A percentile compares a stretch with the other conserved stretches of the same genome.
Conservation (phyloP, 1,284 basidiomycete species). For the Trichosporon faecale region DNA sequence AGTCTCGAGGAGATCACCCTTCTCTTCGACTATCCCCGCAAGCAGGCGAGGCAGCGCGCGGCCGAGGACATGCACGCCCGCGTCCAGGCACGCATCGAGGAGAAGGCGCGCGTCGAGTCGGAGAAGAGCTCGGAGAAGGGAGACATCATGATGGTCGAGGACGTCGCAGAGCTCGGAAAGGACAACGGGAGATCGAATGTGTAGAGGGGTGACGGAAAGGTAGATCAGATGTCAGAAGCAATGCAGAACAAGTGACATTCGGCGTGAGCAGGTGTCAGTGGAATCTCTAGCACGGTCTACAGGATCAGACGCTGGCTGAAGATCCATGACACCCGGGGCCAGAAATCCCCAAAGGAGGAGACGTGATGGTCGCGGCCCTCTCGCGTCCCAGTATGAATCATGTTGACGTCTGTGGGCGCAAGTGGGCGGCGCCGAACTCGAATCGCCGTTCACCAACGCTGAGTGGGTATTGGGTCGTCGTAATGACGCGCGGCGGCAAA, state of each 20-base stretch:
- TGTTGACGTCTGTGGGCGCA: too few species aligned
- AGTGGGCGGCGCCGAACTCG: too few species aligned
- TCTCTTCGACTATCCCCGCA: slow-evolving; percentile 21
- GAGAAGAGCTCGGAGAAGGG: slow-evolving; percentile 1
- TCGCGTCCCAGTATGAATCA: too few species aligned
- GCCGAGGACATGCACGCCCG: slow-evolving; percentile 18
- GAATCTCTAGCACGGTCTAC: too few species aligned
- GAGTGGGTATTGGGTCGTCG: too few species aligned
- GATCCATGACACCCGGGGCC: too few species aligned
- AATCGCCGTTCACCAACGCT: too few species aligned
- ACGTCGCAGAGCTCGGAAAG: not conserved
- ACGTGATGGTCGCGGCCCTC: too few species aligned
- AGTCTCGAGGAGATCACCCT: slow-evolving; percentile 21
- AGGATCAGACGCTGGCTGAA: too few species aligned
- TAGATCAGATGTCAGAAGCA: not conserved
- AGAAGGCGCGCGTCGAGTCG: not conserved
- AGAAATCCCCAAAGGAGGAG: too few species aligned
- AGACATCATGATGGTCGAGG: not conserved
- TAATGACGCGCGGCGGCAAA: too few species aligned
- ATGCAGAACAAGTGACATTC: not conserved
- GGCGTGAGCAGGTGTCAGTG: too few species aligned
- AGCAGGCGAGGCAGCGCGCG: slow-evolving; percentile 22
- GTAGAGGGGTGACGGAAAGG: not conserved
- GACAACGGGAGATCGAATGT: not conserved
- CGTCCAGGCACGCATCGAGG: not conserved